These are phyloP conservation scores for Aciculosporium take DNA, from an alignment of 2,329 filamentous ascomycete genomes.

Conservation along the genomic window DNA sequence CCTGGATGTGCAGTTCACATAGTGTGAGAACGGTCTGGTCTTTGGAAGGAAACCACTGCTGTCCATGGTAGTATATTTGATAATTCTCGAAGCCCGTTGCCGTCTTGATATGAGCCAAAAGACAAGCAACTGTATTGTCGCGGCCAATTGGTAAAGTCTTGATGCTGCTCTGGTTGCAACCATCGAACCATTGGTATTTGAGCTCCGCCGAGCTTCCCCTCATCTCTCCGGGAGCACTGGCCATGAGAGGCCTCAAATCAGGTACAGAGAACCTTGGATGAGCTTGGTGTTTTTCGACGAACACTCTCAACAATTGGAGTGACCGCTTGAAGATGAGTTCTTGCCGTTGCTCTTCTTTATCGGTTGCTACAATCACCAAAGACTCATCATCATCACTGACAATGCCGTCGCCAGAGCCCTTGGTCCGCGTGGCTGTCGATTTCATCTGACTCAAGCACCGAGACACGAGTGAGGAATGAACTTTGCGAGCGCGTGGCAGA, in stretches of 20 bases:
- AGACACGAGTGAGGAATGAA: slow-evolving; percentile 57
- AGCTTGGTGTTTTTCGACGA: slow-evolving; percentile 50
- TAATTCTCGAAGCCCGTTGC: slow-evolving; percentile 66
- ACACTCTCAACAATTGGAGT: slow-evolving; percentile 51
- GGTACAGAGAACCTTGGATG: slow-evolving; percentile 46
- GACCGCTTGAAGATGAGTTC: slow-evolving; percentile 55
- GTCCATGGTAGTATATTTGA: slow-evolving; percentile 56
- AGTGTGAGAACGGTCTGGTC: slow-evolving; percentile 46
- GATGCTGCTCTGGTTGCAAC: slow-evolving; percentile 43
- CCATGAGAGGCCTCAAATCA: slow-evolving; percentile 38
- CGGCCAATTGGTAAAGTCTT: slow-evolving; percentile 50
- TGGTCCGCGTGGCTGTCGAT: slow-evolving; percentile 41
- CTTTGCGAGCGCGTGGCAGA: slow-evolving; percentile 33
- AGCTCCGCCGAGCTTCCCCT: slow-evolving; percentile 53
- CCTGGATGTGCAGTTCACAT: slow-evolving; percentile 50
- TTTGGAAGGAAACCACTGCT: slow-evolving; percentile 46
- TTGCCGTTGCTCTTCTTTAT: slow-evolving; percentile 30
- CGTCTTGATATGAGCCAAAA: slow-evolving; percentile 52
- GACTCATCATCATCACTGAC: slow-evolving; percentile 33
- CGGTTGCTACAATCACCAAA: slow-evolving; percentile 36
- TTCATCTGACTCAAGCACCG: slow-evolving; percentile 60
- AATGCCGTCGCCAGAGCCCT: slow-evolving; percentile 28
- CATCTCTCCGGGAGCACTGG: slow-evolving; percentile 34
- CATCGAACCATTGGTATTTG: slow-evolving; percentile 61
- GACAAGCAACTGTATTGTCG: slow-evolving; percentile 54